Percentiles rank a stretch among this genome's conserved stretches.
Conservation (phyloP, 805 yeast genomes). For the Cyberlindnera mrakii region DNA sequence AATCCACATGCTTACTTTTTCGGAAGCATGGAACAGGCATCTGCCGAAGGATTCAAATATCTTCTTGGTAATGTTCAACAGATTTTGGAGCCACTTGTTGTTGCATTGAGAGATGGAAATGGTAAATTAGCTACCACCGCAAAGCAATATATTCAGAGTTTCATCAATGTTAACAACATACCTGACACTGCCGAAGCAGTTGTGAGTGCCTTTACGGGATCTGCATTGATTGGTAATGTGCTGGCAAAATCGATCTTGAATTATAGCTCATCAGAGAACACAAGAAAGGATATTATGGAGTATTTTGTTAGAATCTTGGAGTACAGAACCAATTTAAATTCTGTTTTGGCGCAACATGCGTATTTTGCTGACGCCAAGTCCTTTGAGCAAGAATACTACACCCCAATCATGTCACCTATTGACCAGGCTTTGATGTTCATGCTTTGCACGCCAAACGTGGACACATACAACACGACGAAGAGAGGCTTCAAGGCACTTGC, state of each 20-base stretch:
- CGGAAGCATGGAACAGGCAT: background rate
- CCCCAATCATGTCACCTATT: conserved; percentile 30
- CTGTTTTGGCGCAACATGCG: conserved; percentile 21
- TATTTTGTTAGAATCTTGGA: conserved; percentile 35
- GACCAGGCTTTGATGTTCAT: conserved; percentile 49
- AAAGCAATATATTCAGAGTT: conserved; percentile 29
- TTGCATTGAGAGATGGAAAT: conserved; percentile 33
- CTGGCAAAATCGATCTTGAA: conserved; percentile 31
- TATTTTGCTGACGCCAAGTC: conserved; percentile 17
- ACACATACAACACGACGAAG: conserved; percentile 42
- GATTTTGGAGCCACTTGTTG: conserved; percentile 30
- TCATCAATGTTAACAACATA: conserved; percentile 26
- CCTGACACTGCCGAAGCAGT: conserved; percentile 24
- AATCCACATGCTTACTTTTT: conserved; percentile 29
- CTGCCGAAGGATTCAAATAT: conserved; percentile 4
- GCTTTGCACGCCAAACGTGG: conserved; percentile 44
- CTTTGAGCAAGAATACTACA: conserved; percentile 26
- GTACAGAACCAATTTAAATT: conserved; percentile 27
- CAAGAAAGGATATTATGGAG: conserved; percentile 31
- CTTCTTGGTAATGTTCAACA: conserved; percentile 1
- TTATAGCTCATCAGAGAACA: conserved; percentile 22
- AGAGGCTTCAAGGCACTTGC: conserved; percentile 29
- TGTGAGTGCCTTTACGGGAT: conserved; percentile 32
- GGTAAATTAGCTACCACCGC: conserved; percentile 29
- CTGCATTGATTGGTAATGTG: conserved; percentile 31